Base-by-base conservation (phyloP, 371 early-diverging fungal genomes). In the Mucor plumbeus region DNA sequence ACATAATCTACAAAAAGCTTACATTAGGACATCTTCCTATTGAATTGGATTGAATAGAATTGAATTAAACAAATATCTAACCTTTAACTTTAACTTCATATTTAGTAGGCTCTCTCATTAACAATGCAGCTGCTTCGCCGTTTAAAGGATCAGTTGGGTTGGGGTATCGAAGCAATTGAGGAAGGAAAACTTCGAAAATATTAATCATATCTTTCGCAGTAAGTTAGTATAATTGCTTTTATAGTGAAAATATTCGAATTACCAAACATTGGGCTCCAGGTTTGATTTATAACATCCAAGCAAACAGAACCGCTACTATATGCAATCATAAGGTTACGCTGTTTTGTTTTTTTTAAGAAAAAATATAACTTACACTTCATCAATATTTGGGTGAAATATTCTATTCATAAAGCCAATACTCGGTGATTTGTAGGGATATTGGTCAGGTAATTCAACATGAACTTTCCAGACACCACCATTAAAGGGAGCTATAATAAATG, bases 221-320 rank as follows among this genome's bases (percentile, higher is more conserved):
- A 50, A 50, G 26, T 50, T 11, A 50, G 50, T 50, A 50, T 26
- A 21, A 11, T 26, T 19, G 26, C 21, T 13, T 35, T 17, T 35
- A 26, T 50, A 19, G 21, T 5, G 5, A 50, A 0, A 26, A 5
- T 7, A 47, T 15, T 19, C 4, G 10, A 15, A 17, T 67, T 87
- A 95, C 97, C 99, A 84, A 96, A 99, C 98, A 99, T 98, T 58
- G 99, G 99, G 64, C 96, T 95, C 99, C 99, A 99, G 7, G 98
- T 97, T 82, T 99, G 99, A 85, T 99, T 99, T 74, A 99, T 97
- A 40, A 99, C 99, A 83, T 99, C 99, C 68, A 99, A 82, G 78
- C 99, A 99, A 38, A 99, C 98, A 7, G 97, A 96, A 26, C 99
- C 99, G 75, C 97, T 97, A 74, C 93, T 95, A 41, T 34, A 58